These are phyloP conservation scores for Mortierella alpina DNA, from an alignment of 192 early-diverging fungal species.

Conservation along the genomic window DNA sequence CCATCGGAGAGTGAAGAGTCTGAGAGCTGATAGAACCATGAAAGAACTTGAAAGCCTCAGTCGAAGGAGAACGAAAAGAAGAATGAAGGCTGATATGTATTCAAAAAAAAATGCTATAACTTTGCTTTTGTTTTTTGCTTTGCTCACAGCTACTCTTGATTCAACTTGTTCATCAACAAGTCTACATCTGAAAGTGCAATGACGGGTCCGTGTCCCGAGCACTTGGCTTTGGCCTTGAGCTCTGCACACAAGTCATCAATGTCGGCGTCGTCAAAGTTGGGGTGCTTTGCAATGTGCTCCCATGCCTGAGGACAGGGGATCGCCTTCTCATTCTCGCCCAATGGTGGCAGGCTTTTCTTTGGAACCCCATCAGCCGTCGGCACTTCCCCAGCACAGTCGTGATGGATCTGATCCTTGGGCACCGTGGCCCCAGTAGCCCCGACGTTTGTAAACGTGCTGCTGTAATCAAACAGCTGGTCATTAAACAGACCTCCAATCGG, in stretches of 20 bases:
- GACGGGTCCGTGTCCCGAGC: slow-evolving; percentile 66
- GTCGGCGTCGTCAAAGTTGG: slow-evolving; percentile 67
- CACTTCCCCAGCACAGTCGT: slow-evolving; percentile 3
- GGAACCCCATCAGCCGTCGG: background rate
- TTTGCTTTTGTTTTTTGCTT: background rate
- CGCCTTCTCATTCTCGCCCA: slow-evolving; percentile 42
- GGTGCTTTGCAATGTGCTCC: slow-evolving; percentile 67
- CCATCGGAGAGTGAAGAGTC: too few relatives aligned
- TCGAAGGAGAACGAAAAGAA: too few relatives aligned
- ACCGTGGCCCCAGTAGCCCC: slow-evolving; percentile 5
- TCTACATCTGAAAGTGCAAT: slow-evolving; percentile 58
- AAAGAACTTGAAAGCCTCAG: too few relatives aligned
- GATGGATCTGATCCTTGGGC: background rate
- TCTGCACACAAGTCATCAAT: slow-evolving; percentile 64
- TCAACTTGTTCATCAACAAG: slow-evolving; percentile 36
- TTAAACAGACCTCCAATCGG: slow-evolving; percentile 24
- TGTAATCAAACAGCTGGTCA: slow-evolving; percentile 39
- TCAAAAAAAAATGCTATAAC: too few relatives aligned
- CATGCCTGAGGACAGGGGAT: slow-evolving; percentile 62
- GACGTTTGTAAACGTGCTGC: slow-evolving; percentile 16
- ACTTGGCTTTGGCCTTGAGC: slow-evolving; percentile 66
- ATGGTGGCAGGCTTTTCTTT: slow-evolving; percentile 16
- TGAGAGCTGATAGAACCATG: too few relatives aligned
- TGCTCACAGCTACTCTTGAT: slow-evolving; percentile 18
- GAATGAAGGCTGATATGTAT: too few relatives aligned